These are phyloP conservation scores for Ganoderma multipileum DNA, from an alignment of 1,284 basidiomycete species.

Conservation along the genomic window DNA sequence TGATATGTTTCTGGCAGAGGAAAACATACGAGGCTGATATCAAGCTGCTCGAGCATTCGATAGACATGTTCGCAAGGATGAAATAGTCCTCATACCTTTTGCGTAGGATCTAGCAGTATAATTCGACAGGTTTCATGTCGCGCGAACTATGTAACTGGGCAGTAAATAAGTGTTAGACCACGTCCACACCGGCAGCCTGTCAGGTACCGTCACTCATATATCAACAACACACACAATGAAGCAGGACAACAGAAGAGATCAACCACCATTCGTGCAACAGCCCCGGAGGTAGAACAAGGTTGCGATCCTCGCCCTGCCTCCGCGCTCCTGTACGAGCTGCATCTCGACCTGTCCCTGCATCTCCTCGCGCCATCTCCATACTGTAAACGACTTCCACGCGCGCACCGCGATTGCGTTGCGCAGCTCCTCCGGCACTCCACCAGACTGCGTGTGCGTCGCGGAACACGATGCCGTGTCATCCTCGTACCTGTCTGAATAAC, in stretches of 20 bases:
- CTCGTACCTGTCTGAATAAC: constrained; percentile 41
- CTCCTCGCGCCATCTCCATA: constrained; percentile 53
- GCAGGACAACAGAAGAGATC: neutral
- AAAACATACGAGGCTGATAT: constrained; percentile 55
- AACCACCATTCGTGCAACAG: constrained; percentile 16
- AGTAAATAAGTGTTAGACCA: too few species aligned
- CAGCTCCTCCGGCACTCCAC: constrained; percentile 5
- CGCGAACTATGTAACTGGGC: too few species aligned
- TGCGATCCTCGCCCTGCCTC: constrained; percentile 57
- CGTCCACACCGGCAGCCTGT: too few species aligned
- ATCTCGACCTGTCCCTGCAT: constrained; percentile 35
- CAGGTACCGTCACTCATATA: too few species aligned
- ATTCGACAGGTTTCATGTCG: neutral
- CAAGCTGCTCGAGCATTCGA: constrained; percentile 49
- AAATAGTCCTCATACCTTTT: constrained; percentile 29
- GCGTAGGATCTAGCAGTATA: neutral
- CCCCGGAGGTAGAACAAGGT: constrained; percentile 59
- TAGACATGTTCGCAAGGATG: constrained; percentile 51
- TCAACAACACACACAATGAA: neutral
- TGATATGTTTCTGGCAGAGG: constrained; percentile 39
- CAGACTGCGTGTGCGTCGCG: constrained; percentile 26
- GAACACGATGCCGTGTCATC: constrained; percentile 11
- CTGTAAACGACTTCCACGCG: constrained; percentile 59
- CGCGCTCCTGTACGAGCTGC: constrained; percentile 40
- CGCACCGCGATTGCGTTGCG: constrained; percentile 16